Percentiles rank a stretch among this genome's conserved stretches.
These are phyloP conservation scores for Wallacemonas sp. DNA, from an alignment of 208 protist genomes.

Conservation along the genomic window DNA sequence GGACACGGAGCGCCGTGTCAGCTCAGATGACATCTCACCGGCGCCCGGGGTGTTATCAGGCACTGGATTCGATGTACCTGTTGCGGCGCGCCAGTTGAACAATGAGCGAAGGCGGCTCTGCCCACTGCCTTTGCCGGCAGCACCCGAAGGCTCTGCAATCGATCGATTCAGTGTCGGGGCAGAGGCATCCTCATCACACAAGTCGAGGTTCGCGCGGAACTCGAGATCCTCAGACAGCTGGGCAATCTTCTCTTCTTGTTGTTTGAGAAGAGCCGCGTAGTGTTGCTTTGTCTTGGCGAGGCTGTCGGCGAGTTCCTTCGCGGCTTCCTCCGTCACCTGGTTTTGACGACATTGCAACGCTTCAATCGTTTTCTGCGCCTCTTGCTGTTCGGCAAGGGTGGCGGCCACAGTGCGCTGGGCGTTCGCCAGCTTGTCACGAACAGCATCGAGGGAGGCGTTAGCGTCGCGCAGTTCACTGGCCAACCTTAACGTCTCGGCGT, in stretches of 20 bases:
- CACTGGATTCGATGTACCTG: neutral
- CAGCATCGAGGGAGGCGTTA: too few species aligned
- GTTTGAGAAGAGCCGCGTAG: constrained; percentile 5
- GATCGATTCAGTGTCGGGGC: neutral
- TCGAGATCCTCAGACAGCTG: constrained; percentile 50
- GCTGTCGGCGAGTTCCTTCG: constrained; percentile 20
- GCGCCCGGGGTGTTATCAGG: neutral
- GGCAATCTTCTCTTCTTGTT: constrained; percentile 14
- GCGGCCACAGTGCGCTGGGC: neutral
- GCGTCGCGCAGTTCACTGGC: too few species aligned
- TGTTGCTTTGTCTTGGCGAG: constrained; percentile 24
- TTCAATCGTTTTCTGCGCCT: neutral
- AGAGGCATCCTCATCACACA: constrained; percentile 23
- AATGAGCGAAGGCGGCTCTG: neutral
- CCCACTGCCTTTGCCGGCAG: neutral
- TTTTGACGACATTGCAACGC: constrained; percentile 6
- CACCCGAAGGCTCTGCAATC: neutral
- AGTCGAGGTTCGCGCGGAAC: constrained; percentile 44
- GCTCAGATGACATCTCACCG: neutral
- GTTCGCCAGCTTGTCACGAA: neutral
- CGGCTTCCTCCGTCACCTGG: constrained; percentile 14
- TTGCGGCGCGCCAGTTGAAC: neutral
- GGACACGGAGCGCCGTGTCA: neutral
- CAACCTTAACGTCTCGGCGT: too few species aligned
- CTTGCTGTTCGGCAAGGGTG: neutral